phyloP scores from a whole-genome alignment of 2,329 filamentous ascomycete genomes.

The Pseudofabraea citricarpa region DNA sequence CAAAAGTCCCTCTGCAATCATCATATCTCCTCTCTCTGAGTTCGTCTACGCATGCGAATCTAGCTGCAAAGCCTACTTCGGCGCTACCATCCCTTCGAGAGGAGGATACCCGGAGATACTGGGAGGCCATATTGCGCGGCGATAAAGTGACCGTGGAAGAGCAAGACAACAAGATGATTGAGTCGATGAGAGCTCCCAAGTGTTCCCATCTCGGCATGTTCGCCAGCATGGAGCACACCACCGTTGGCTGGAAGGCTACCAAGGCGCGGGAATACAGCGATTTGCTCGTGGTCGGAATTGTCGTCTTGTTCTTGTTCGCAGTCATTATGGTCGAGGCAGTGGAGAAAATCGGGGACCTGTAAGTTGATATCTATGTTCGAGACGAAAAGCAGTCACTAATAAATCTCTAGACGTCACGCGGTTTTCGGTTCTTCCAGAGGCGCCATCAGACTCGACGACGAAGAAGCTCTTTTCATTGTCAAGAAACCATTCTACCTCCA shows the following conservation, averaged over 20 bases:
- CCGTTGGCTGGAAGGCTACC: background rate
- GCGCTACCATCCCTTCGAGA: slow-evolving; percentile 16
- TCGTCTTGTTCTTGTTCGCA: slow-evolving; percentile 20
- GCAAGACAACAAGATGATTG: background rate
- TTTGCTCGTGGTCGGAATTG: slow-evolving; percentile 24
- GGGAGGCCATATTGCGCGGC: slow-evolving; percentile 5
- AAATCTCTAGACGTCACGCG: background rate
- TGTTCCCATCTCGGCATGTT: background rate
- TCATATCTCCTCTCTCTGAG: slow-evolving; percentile 19
- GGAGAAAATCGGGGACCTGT: slow-evolving; percentile 17
- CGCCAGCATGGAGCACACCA: background rate
- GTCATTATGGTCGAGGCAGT: slow-evolving; percentile 19
- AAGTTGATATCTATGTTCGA: slow-evolving; percentile 3
- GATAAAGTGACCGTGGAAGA: background rate
- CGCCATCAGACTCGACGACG: slow-evolving; percentile 19
- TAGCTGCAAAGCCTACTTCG: slow-evolving; percentile 18
- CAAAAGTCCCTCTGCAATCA: slow-evolving; percentile 15
- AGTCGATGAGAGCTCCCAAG: background rate
- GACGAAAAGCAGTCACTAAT: slow-evolving; percentile 2
- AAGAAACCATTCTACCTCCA: slow-evolving; percentile 11
- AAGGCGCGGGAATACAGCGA: slow-evolving; percentile 19
- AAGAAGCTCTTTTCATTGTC: slow-evolving; percentile 15
- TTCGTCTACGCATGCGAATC: background rate
- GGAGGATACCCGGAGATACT: slow-evolving; percentile 19
- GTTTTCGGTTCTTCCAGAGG: background rate